Evolutionary conservation across 371 early-diverging fungal species (phyloP).

Genomic region (Rhizopus arrhizus): DNA sequence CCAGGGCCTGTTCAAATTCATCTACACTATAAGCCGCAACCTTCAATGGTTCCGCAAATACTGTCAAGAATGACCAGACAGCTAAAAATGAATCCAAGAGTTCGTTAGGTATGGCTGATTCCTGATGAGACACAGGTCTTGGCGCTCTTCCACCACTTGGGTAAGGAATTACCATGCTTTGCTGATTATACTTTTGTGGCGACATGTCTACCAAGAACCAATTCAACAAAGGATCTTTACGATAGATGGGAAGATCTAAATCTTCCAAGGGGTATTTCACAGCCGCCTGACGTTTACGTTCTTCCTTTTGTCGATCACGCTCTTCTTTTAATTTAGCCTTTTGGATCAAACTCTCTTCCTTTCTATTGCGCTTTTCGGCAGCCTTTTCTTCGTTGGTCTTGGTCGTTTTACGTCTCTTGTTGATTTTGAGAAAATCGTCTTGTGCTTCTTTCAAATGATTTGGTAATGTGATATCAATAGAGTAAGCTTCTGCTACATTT

Average conservation of each 20-base stretch:
- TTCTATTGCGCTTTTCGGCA: conserved; percentile 46
- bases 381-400: conserved; percentile 37
- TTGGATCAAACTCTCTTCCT: conserved; percentile 42
- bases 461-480: conserved; percentile 54
- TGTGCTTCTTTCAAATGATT: conserved; percentile 46
- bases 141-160: conserved; percentile 44
- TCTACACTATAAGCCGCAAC: conserved; percentile 45
- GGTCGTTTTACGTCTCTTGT: conserved; percentile 19
- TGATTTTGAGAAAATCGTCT: conserved; percentile 40
- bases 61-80: conserved; percentile 45
- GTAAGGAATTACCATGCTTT: conserved; percentile 36
- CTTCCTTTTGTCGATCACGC: conserved; percentile 35
- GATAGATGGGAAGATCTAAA: conserved; percentile 56
- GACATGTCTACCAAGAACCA: conserved; percentile 51
- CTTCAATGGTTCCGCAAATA: conserved; percentile 47
- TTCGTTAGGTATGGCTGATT: conserved; percentile 29
- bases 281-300: conserved; percentile 40
- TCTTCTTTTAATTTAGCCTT: conserved; percentile 49
- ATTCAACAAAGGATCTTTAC: conserved; percentile 50
- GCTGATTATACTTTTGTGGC: conserved; percentile 26
- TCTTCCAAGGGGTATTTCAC: conserved; percentile 70
- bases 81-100: conserved; percentile 39
- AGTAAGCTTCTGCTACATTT: conserved; percentile 50
- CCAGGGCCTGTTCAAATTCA: conserved; percentile 45
- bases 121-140: conserved; percentile 38